Conservation (phyloP, 2,329 filamentous ascomycete species). For the Fusarium sublunatum region DNA sequence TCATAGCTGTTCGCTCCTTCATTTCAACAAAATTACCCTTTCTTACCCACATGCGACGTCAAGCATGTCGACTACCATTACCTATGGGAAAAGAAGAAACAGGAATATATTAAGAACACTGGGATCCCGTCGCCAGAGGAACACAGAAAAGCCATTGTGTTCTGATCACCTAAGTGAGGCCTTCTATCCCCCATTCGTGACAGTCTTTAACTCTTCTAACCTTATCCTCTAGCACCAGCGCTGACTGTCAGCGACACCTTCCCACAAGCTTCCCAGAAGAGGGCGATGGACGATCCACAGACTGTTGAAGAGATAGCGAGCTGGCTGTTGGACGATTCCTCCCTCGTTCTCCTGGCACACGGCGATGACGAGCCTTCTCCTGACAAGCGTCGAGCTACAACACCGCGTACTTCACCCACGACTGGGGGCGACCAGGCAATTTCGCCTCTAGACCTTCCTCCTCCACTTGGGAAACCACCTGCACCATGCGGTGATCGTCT, state of each 20-base stretch:
- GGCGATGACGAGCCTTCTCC: conserved; percentile 7
- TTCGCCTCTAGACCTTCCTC: conserved; percentile 24
- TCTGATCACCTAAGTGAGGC: conserved; percentile 36
- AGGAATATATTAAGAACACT: conserved; percentile 45
- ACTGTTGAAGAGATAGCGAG: conserved; percentile 48
- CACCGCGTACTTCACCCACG: neutral
- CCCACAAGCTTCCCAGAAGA: conserved; percentile 26
- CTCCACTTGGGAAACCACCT: conserved; percentile 16
- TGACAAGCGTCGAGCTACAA: conserved; percentile 19
- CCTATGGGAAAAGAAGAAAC: conserved; percentile 49
- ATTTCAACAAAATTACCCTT: neutral
- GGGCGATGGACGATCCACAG: conserved; percentile 8
- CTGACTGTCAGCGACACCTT: conserved; percentile 4
- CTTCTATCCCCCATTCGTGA: neutral
- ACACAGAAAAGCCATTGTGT: conserved; percentile 25
- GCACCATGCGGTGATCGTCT: conserved; percentile 2
- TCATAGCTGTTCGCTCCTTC: neutral
- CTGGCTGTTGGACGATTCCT: conserved; percentile 45
- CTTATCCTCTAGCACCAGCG: neutral
- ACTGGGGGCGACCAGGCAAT: neutral
- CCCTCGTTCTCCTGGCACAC: conserved; percentile 11
- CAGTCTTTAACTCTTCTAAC: conserved; percentile 11
- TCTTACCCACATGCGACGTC: neutral
- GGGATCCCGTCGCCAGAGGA: conserved; percentile 44
- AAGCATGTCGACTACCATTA: conserved; percentile 43